Base-by-base conservation (phyloP, 2,329 filamentous ascomycete genomes). In the Lasiodiplodia sp. region DNA sequence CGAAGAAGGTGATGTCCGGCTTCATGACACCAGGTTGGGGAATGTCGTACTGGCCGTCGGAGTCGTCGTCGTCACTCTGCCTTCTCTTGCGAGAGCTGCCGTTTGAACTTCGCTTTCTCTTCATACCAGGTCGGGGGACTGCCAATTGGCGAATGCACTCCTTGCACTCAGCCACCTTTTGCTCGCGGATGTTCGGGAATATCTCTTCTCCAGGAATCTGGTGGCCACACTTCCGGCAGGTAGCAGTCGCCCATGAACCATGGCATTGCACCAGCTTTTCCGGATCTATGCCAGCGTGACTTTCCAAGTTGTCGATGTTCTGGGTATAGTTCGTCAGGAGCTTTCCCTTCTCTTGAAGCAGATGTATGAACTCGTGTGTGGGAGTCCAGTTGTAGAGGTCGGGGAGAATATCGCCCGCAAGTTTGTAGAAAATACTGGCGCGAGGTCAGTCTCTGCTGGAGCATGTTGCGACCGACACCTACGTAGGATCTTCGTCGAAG, bases 1-100 rank as follows among this genome's bases (percentile, higher is more conserved):
- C 95, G 75, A 98, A 98, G 83, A 99, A 98, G 57, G 93, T 98
- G 77, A 99, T 98, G 82, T 98, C 95, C 10, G 96, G 96, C 85
- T 88, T 97, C 93, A 97, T 97, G 77, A 97, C 89, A 68, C 92
- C 93, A 2, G 89, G 87, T 58, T 86, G 84, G 2, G 89, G 88
- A 49, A 92, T 88, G 72, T 90, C 86, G 75, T 91, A 88, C 67
- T 88, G 86, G 14, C 88, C 86, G 49, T 88, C 86, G 4, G 84
- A 85, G 65, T 86, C 87, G 47, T 85, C 82, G 67, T 85, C 86
- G 34, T 85, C 83, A 38, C 86, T 81, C 75, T 87, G 88, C 70
- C 88, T 73, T 69, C 76, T 75, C 72, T 78, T 83, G 67, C 78
- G 79, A 34, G 80, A 77, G 4, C 75, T 71, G 44, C 82, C 83